Evolutionary conservation across 192 early-diverging fungal species (phyloP).

Genomic region (Entomortierella parvispora): DNA sequence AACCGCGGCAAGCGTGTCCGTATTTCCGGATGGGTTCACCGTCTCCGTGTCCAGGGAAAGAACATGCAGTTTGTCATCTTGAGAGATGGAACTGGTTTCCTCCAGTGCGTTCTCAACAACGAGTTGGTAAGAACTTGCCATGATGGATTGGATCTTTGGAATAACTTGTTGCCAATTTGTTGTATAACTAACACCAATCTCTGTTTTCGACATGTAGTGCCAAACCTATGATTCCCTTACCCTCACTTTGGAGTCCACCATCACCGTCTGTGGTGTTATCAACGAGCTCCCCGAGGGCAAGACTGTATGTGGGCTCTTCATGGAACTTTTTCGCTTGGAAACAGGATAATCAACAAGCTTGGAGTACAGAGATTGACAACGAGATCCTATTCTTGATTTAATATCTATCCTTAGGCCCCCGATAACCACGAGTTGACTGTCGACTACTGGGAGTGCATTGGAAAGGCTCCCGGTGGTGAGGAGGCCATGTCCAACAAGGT

Average conservation of each 20-base stretch:
- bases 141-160: neutral
- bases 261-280: slow-evolving; percentile 88
- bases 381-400: slow-evolving; percentile 1
- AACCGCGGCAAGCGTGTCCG: slow-evolving; percentile 83
- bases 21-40: slow-evolving; percentile 96
- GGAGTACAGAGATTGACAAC: neutral
- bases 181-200: slow-evolving; percentile 37
- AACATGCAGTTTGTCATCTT: slow-evolving; percentile 96
- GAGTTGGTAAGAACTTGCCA: slow-evolving; percentile 79
- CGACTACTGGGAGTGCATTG: slow-evolving; percentile 96
- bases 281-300: slow-evolving; percentile 93
- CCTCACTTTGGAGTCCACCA: slow-evolving; percentile 92
- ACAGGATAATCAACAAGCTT: neutral
- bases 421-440: slow-evolving; percentile 94
- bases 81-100: slow-evolving; percentile 93
- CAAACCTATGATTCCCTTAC: slow-evolving; percentile 94
- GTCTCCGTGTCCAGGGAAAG: slow-evolving; percentile 94
- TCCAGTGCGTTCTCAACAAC: slow-evolving; percentile 94
- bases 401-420: slow-evolving; percentile 76
- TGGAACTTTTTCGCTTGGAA: neutral
- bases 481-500: slow-evolving; percentile 93
- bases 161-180: neutral
- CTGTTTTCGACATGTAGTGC: slow-evolving; percentile 86
- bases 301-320: slow-evolving; percentile 60
- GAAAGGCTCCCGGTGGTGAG: slow-evolving; percentile 93